These are phyloP conservation scores for Peniophora sp. DNA, from an alignment of 1,284 basidiomycete genomes.

Conservation along the genomic window DNA sequence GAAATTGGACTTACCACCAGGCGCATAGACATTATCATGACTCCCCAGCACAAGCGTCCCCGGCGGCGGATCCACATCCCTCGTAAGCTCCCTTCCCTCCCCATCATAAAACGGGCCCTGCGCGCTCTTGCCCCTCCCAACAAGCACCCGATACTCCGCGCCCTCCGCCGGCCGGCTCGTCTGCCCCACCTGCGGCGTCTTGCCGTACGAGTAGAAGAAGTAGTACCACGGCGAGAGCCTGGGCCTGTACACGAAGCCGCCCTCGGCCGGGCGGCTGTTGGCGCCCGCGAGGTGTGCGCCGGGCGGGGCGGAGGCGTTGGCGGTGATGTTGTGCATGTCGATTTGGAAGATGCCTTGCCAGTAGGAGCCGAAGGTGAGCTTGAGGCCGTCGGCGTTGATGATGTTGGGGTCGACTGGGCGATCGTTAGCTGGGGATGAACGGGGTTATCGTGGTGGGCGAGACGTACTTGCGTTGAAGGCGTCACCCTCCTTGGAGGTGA, in stretches of 20 bases:
- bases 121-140: conserved; percentile 21
- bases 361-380: background rate
- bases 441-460: conserved; percentile 2
- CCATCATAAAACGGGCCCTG: conserved; percentile 23
- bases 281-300: background rate
- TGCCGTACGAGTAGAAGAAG: background rate
- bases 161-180: background rate
- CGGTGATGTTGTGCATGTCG: background rate
- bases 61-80: conserved; percentile 16
- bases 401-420: conserved; percentile 7
- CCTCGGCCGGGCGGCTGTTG: background rate
- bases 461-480: conserved; percentile 20
- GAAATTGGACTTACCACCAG: conserved; percentile 7
- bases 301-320: background rate
- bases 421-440: conserved; percentile 6
- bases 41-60: conserved; percentile 25
- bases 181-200: background rate
- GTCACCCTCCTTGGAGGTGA: conserved; percentile 19
- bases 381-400: background rate
- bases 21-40: conserved; percentile 22
- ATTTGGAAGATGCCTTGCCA: background rate
- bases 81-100: conserved; percentile 9
- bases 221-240: background rate
- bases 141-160: conserved; percentile 13
- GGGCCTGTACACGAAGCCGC: background rate